Evolutionary conservation across 1,284 basidiomycete genomes (phyloP).

Genomic region (Puccinia triticina): DNA sequence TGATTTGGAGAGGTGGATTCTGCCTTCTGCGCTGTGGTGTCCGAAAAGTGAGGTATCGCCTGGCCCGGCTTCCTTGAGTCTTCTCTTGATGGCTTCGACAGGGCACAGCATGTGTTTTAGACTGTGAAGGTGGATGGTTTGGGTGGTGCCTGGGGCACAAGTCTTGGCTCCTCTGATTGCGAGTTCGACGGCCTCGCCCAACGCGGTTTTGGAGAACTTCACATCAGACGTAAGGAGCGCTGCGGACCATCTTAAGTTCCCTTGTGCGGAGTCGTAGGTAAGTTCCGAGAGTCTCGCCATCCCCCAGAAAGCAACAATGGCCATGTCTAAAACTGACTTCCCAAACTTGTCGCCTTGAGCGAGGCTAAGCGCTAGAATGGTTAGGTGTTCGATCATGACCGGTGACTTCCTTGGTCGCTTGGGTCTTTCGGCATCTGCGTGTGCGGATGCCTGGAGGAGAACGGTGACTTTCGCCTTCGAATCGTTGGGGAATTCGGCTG

Average conservation of each 20-base stretch:
- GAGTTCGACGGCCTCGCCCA: neutral
- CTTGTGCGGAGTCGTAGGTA: neutral
- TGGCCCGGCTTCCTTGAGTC: neutral
- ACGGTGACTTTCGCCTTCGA: neutral
- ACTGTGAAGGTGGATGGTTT: neutral
- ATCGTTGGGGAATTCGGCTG: neutral
- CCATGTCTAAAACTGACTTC: neutral
- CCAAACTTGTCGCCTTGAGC: neutral
- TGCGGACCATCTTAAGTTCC: neutral
- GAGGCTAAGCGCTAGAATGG: no score
- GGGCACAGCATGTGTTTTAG: neutral
- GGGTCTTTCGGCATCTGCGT: neutral
- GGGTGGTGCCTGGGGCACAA: neutral
- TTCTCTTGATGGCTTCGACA: neutral
- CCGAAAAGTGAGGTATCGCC: neutral
- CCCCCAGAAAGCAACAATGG: slow-evolving; percentile 27
- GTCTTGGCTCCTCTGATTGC: slow-evolving; percentile 5
- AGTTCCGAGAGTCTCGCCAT: neutral
- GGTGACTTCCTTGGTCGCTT: neutral
- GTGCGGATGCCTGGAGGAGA: neutral
- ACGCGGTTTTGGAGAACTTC: neutral
- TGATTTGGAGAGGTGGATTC: neutral
- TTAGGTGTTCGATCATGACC: neutral
- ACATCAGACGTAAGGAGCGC: neutral
- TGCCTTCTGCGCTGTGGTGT: neutral